Evolutionary conservation across 192 early-diverging fungal species (phyloP).

Genomic region (Gonapodya prolifera): DNA sequence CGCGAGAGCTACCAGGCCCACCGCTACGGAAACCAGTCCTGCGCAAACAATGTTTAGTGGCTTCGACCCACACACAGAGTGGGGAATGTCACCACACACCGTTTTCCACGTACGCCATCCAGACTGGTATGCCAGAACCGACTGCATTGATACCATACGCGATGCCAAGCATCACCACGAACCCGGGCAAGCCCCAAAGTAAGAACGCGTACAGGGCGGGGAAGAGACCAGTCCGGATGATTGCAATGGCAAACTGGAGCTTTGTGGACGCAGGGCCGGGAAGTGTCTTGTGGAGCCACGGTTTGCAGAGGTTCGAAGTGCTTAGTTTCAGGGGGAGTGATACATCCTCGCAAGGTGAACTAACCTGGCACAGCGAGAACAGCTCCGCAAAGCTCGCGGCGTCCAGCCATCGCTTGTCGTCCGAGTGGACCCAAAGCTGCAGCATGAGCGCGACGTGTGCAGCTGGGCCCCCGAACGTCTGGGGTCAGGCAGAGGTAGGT

Average conservation of each 20-base stretch:
- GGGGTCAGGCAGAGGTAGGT: too few species aligned
- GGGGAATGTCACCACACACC: too few species aligned
- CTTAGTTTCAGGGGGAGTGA: too few species aligned
- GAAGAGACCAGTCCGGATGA: conserved; percentile 32
- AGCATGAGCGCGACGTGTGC: conserved; percentile 44
- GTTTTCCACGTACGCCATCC: conserved; percentile 34
- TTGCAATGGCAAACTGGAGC: conserved; percentile 31
- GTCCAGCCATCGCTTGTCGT: conserved; percentile 35
- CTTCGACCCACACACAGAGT: too few species aligned
- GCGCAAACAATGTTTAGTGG: too few species aligned
- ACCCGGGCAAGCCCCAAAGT: conserved; percentile 41
- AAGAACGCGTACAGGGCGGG: conserved; percentile 32
- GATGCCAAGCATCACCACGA: conserved; percentile 36
- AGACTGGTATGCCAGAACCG: conserved; percentile 24
- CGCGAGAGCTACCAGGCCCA: conserved; percentile 26
- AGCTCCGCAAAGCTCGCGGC: conserved; percentile 48
- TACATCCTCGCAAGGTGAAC: too few species aligned
- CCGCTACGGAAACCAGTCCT: conserved; percentile 32
- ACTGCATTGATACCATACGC: conserved; percentile 29
- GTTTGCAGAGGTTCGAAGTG: too few species aligned
- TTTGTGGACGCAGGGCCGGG: conserved; percentile 46
- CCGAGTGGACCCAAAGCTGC: conserved; percentile 37
- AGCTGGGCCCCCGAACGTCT: conserved; percentile 48
- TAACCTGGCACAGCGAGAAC: conserved; percentile 45
- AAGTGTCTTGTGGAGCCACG: too few species aligned